Conservation (phyloP, 345 rosid genomes). For the Cochlearia excelsa region DNA sequence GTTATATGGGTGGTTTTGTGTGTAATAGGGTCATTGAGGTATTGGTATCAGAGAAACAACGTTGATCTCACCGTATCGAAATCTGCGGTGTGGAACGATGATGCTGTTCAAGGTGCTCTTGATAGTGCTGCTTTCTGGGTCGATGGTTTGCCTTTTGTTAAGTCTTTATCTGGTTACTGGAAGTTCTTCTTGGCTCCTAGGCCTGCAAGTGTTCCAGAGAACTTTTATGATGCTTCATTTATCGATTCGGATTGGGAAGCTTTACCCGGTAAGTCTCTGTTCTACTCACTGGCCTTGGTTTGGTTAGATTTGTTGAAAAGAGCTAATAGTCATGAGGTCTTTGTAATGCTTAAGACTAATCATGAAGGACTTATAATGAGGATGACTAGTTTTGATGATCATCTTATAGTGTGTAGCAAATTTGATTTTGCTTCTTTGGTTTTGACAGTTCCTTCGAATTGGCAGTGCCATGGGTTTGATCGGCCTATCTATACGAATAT, state of each 20-base stretch:
- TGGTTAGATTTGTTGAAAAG: too few relatives aligned
- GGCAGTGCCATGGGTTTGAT: slow-evolving; percentile 98
- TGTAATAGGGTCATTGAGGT: slow-evolving; percentile 63
- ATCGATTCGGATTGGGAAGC: slow-evolving; percentile 71
- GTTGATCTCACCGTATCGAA: slow-evolving; percentile 62
- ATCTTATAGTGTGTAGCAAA: slow-evolving; percentile 12
- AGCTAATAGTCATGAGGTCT: too few relatives aligned
- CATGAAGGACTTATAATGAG: too few relatives aligned
- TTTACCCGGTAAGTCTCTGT: slow-evolving; percentile 60
- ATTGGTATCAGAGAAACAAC: slow-evolving; percentile 77
- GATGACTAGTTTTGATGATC: not conserved
- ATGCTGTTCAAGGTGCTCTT: slow-evolving; percentile 71
- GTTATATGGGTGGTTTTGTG: not conserved
- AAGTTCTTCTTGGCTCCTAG: slow-evolving; percentile 72
- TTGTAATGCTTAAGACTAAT: too few relatives aligned
- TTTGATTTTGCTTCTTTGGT: slow-evolving; percentile 26
- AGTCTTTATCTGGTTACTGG: slow-evolving; percentile 87
- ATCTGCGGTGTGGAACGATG: slow-evolving; percentile 87
- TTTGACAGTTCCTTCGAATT: slow-evolving; percentile 91
- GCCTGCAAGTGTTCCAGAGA: slow-evolving; percentile 57
- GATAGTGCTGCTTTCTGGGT: slow-evolving; percentile 79
- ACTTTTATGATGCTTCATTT: slow-evolving; percentile 53
- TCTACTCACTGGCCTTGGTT: not conserved
- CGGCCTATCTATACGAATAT: slow-evolving; percentile 83
- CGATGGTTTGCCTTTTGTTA: slow-evolving; percentile 71